A percentile compares a stretch with the other conserved stretches of the same genome.
Conservation (phyloP, 345 rosid species). For the Brassica napus region Da-Ae NC_063450.1:21418001-21418500, state of each 20-base stretch:
- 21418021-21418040: too few species aligned
- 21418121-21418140: too few species aligned
- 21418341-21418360: constrained; percentile 32
- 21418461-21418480: neutral
- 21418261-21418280: neutral
- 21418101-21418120: too few species aligned
- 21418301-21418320: constrained; percentile 27
- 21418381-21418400: neutral
- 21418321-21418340: constrained; percentile 17
- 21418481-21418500: neutral
- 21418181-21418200: too few species aligned
- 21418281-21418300: constrained; percentile 30
- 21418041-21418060: too few species aligned
- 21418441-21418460: neutral
- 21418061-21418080: too few species aligned
- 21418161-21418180: too few species aligned
- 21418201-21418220: neutral
- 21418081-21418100: too few species aligned
- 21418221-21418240: neutral
- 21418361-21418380: constrained; percentile 30
- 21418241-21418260: neutral
- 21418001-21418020: too few species aligned
- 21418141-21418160: too few species aligned
- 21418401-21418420: neutral
- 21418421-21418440: neutral